Percentiles rank a stretch among this genome's conserved stretches.
These are phyloP conservation scores for Sporothrix mexicana DNA, from an alignment of 2,329 filamentous ascomycete species.

Conservation along the genomic window DNA sequence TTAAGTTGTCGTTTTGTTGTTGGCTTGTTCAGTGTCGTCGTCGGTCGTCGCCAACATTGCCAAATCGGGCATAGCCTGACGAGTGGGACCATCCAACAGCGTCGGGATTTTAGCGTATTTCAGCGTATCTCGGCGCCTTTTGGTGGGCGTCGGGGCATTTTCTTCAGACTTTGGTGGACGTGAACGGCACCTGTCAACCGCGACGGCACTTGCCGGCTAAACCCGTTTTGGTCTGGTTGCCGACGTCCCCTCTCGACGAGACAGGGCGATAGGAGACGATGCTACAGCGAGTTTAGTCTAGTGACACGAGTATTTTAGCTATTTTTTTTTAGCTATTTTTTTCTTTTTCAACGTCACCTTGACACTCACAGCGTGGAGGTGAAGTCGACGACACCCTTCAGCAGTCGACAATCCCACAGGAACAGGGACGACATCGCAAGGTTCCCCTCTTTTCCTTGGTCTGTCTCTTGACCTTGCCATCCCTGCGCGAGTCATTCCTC, in stretches of 20 bases:
- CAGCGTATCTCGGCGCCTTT: background rate
- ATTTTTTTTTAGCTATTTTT: too few relatives aligned
- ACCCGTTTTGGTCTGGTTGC: constrained; percentile 27
- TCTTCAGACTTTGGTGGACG: background rate
- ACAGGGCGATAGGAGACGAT: background rate
- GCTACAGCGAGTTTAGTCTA: background rate
- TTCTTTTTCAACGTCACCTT: background rate
- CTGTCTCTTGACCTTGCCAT: background rate
- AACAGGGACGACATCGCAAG: constrained; percentile 1
- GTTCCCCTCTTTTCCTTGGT: constrained; percentile 10
- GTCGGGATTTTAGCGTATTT: too few relatives aligned
- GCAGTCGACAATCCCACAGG: background rate
- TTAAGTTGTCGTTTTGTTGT: background rate
- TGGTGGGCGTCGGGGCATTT: background rate
- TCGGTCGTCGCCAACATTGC: constrained; percentile 23
- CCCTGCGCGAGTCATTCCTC: background rate
- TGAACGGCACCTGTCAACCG: background rate
- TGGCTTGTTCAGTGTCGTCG: background rate
- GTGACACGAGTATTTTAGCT: background rate
- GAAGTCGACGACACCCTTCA: background rate
- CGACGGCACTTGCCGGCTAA: constrained; percentile 14
- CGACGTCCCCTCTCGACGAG: constrained; percentile 15
- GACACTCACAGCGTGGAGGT: background rate
- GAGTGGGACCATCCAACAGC: background rate
- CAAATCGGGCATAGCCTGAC: constrained; percentile 24